Percentiles rank a stretch among this genome's conserved stretches.
These are phyloP conservation scores for Sclerotinia glacialis DNA, from an alignment of 2,329 filamentous ascomycete genomes.

Conservation along the genomic window DNA sequence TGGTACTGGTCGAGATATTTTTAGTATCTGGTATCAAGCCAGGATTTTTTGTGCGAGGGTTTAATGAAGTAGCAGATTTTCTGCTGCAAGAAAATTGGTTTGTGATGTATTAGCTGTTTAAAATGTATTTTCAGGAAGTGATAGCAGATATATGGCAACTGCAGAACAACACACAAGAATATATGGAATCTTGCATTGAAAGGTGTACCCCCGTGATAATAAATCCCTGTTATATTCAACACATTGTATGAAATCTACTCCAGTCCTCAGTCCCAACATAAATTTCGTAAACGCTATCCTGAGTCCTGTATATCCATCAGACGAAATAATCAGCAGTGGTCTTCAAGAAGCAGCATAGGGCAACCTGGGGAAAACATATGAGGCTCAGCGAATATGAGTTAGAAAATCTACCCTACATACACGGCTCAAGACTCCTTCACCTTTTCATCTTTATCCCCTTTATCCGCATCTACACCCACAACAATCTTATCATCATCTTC, in stretches of 20 bases:
- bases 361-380: not conserved
- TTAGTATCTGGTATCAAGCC: not conserved
- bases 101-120: not conserved
- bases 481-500: not conserved
- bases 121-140: fast-evolving
- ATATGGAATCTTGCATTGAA: too few species aligned
- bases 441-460: not conserved
- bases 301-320: not conserved
- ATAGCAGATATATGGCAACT: too few species aligned
- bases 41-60: not conserved
- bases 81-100: too few species aligned
- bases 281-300: too few species aligned
- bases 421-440: not conserved
- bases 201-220: too few species aligned
- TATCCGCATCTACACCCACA: not conserved
- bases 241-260: too few species aligned
- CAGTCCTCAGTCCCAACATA: not conserved
- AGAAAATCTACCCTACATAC: not conserved
- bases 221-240: not conserved
- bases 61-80: not conserved
- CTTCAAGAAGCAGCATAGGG: not conserved
- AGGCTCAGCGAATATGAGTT: not conserved
- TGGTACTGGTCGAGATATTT: not conserved
- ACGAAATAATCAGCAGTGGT: not conserved
- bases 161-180: not conserved